Evolutionary conservation across 371 early-diverging fungal species (phyloP).

Genomic region (Mortierella sp.): DNA sequence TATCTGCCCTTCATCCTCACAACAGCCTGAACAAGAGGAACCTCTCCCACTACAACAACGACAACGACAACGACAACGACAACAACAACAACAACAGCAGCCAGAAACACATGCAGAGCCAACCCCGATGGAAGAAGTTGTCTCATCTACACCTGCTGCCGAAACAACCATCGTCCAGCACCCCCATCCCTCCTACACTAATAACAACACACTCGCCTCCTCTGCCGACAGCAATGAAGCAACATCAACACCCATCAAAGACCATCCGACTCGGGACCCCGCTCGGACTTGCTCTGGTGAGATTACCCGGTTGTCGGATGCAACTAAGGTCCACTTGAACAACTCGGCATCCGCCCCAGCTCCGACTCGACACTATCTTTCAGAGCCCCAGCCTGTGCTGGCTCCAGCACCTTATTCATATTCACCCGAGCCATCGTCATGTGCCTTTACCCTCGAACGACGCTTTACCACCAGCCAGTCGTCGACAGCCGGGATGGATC

Average conservation of each 20-base stretch:
- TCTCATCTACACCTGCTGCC: constrained; percentile 1
- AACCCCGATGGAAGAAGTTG: not conserved
- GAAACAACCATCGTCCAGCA: not conserved
- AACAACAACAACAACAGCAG: no score
- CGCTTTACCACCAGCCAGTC: not conserved
- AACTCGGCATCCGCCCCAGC: constrained; percentile 7
- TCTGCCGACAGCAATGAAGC: not conserved
- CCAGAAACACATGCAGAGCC: not conserved
- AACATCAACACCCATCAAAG: not conserved
- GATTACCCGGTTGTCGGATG: constrained; percentile 1
- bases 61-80: not conserved
- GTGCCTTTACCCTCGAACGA: not conserved
- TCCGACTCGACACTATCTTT: not conserved
- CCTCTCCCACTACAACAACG: not conserved
- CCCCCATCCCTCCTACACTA: not conserved
- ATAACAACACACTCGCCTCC: not conserved
- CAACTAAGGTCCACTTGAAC: not conserved
- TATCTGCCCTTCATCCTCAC: constrained; percentile 1
- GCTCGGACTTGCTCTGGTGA: constrained; percentile 1
- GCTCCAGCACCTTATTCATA: not conserved
- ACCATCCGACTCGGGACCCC: constrained; percentile 6
- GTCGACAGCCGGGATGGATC: constrained; percentile 11
- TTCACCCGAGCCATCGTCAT: not conserved
- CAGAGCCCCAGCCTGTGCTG: not conserved
- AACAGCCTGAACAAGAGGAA: not conserved